These are phyloP conservation scores for Adiantum capillusveneris DNA, from an alignment of 75 land plant genomes.

Conservation along the genomic window DNA sequence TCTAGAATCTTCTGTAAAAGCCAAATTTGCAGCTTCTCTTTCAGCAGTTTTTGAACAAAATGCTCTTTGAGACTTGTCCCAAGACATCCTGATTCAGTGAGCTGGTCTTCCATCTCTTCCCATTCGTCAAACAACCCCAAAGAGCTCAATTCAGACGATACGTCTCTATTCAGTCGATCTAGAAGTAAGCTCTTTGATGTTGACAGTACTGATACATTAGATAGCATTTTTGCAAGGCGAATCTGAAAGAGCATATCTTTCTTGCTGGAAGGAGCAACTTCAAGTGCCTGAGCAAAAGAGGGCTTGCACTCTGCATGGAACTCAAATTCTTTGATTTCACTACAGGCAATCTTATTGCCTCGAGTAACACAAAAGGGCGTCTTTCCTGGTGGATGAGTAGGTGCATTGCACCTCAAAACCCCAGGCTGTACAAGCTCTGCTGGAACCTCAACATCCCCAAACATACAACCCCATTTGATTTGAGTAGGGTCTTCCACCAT, in stretches of 20 bases:
- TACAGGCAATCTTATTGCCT: conserved; percentile 66
- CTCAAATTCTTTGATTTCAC: conserved; percentile 84
- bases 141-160: not conserved
- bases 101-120: conserved; percentile 37
- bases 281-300: not conserved
- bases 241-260: conserved; percentile 4
- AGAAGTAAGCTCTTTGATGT: not conserved
- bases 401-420: conserved; percentile 71
- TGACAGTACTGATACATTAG: not conserved
- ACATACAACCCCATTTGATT: conserved; percentile 68
- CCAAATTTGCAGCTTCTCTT: conserved; percentile 63
- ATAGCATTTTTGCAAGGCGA: conserved; percentile 5
- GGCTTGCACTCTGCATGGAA: conserved; percentile 25
- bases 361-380: conserved; percentile 68
- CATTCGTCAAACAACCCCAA: conserved; percentile 29
- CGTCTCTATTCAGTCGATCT: not conserved
- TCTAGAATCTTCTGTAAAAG: conserved; percentile 27
- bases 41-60: conserved; percentile 62
- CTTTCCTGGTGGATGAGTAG: conserved; percentile 57
- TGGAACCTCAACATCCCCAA: conserved; percentile 88
- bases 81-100: conserved; percentile 23
- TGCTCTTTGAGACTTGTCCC: conserved; percentile 28
- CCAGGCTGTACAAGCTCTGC: conserved; percentile 67
- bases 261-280: not conserved
- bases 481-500: conserved; percentile 43